Evolutionary conservation across 257 asterid species (phyloP), one percentile per base, ranked within the genome.

Genomic region (Solanum virginianum): DNA sequence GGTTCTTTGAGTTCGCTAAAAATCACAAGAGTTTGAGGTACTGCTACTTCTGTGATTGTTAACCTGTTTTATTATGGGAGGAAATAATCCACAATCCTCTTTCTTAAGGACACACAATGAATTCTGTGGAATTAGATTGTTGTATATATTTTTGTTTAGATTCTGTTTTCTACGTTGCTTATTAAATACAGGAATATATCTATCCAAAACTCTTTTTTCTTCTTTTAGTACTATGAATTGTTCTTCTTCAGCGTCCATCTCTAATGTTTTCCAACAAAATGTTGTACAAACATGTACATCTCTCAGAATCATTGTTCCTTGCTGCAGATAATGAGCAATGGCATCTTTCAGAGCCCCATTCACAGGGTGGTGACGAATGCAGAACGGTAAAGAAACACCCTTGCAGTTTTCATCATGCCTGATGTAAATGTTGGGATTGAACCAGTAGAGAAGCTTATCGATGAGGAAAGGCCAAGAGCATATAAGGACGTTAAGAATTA

Each of bases 241-340:
- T 68, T 8, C 36, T 32, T 32, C 36, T 32, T 68, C 8, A 16
- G 51, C 51, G 0, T 68, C 77, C 15, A 36, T 68, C 75, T 29
- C 3, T 16, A 14, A 68, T 3, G 26, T 63, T 14, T 29, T 15
- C n/a, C 74, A 29, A 29, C 14, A 29, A 66, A 72, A 43, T 74
- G 56, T 74, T 72, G 80, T 45, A 45, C 81, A 47, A 41, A 2
- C 57, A 7, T 7, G 43, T 49, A 15, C 49, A 49, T 5, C 51
- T 51, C 16, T 77, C 62, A 49, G 82, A 49, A 24, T 8, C 51
- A 5, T 77, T 51, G 24, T 24, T 26, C 47, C 24, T 32, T 84
- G 90, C 97, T 84, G 90, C 94, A 93, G 95, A 85, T 94, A 86
- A 85, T 94, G 90, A 92, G 91, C 87, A 94, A 93, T 62, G 95